phyloP scores from a whole-genome alignment of 2,329 filamentous ascomycete species.

The Lachnellula suecica region DNA sequence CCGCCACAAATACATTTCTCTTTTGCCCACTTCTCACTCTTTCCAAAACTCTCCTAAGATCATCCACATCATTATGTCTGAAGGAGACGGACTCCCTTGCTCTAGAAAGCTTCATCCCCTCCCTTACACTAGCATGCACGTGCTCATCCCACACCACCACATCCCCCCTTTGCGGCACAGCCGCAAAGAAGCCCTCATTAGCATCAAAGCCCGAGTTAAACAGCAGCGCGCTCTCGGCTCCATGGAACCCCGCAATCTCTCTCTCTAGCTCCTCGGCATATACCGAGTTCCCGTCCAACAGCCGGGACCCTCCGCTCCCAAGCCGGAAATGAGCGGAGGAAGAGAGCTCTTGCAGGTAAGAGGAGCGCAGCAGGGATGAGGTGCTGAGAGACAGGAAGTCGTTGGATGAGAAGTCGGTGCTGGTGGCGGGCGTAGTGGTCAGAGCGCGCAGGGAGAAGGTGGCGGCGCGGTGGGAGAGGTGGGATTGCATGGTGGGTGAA shows the following conservation, averaged over 20 bases:
- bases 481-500: background rate
- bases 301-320: conserved; percentile 52
- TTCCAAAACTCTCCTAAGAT: conserved; percentile 31
- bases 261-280: conserved; percentile 60
- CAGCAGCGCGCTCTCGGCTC: conserved; percentile 55
- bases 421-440: conserved; percentile 61
- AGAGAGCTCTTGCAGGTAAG: conserved; percentile 18
- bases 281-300: conserved; percentile 63
- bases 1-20: conserved; percentile 37
- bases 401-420: conserved; percentile 45
- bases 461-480: conserved; percentile 17
- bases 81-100: conserved; percentile 48
- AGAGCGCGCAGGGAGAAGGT: conserved; percentile 40
- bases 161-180: conserved; percentile 52
- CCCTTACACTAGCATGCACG: conserved; percentile 64
- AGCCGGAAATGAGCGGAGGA: conserved; percentile 16
- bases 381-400: conserved; percentile 28
- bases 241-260: conserved; percentile 59
- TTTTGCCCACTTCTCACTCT: conserved; percentile 26
- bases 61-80: conserved; percentile 51
- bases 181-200: conserved; percentile 49
- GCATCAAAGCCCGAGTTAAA: conserved; percentile 59
- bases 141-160: conserved; percentile 63
- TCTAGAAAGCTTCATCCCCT: conserved; percentile 38
- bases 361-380: conserved; percentile 13